Conservation (phyloP, 495 filamentous ascomycete species). For the Penicillium odoratum region DNA sequence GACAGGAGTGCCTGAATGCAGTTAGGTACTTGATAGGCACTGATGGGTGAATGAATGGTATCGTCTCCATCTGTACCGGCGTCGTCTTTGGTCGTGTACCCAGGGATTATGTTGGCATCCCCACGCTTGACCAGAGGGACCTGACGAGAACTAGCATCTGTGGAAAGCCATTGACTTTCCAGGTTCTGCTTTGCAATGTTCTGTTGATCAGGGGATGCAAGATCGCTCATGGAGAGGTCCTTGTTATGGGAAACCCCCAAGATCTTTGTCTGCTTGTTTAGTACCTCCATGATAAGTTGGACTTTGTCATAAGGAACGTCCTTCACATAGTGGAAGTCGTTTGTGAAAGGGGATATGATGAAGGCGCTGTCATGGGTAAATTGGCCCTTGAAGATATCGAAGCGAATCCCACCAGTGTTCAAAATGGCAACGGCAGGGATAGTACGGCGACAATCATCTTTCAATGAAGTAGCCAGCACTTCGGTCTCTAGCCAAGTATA, state of each 20-base stretch:
- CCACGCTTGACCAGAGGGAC: constrained; percentile 25
- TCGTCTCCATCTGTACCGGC: constrained; percentile 87
- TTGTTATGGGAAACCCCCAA: constrained; percentile 29
- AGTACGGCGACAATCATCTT: constrained; percentile 47
- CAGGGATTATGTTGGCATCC: constrained; percentile 55
- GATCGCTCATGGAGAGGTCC: constrained; percentile 15
- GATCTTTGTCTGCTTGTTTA: constrained; percentile 71
- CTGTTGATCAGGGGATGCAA: constrained; percentile 44
- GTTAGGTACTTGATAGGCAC: constrained; percentile 78
- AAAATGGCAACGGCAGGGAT: constrained; percentile 68
- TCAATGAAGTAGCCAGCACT: constrained; percentile 65
- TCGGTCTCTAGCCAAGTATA: constrained; percentile 76
- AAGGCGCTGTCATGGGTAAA: constrained; percentile 86
- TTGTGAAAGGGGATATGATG: constrained; percentile 86
- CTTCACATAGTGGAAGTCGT: constrained; percentile 71
- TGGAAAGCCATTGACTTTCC: background rate
- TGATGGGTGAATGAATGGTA: constrained; percentile 72
- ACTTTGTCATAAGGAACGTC: constrained; percentile 78
- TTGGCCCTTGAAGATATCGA: constrained; percentile 89
- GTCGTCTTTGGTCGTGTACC: constrained; percentile 90
- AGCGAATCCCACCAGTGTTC: constrained; percentile 90
- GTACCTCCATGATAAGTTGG: constrained; percentile 62
- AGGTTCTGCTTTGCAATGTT: constrained; percentile 13
- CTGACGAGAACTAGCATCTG: constrained; percentile 15
- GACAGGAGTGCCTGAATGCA: constrained; percentile 71